phyloP scores from a whole-genome alignment of 257 asterid genomes.

The Solanum ossicruentum region DNA sequence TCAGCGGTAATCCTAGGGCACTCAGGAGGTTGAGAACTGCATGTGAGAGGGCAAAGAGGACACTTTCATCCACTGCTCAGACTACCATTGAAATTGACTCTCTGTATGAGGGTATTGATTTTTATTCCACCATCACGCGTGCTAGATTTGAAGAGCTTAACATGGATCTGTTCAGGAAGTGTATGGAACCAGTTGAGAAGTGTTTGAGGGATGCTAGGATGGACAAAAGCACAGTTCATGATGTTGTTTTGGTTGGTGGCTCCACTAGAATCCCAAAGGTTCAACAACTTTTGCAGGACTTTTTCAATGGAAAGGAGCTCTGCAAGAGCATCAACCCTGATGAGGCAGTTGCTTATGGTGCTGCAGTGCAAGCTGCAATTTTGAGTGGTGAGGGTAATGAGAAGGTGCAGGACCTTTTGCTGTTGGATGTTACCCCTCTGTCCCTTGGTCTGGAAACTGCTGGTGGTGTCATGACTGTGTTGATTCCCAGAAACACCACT shows the following conservation, averaged over 20 bases:
- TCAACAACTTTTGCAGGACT: constrained; percentile 64
- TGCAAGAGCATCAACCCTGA: constrained; percentile 86
- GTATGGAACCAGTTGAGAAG: constrained; percentile 83
- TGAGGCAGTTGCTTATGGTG: constrained; percentile 84
- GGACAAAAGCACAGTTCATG: constrained; percentile 63
- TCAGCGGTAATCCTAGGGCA: constrained; percentile 63
- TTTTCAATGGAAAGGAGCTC: constrained; percentile 78
- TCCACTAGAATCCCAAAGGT: constrained; percentile 76
- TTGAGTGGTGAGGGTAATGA: constrained; percentile 76
- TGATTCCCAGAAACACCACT: constrained; percentile 72
- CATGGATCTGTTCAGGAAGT: constrained; percentile 75
- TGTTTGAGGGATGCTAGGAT: constrained; percentile 77
- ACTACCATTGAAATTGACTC: constrained; percentile 77
- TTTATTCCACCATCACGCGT: constrained; percentile 67
- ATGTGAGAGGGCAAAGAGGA: constrained; percentile 76
- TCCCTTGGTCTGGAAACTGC: constrained; percentile 74
- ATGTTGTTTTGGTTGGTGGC: constrained; percentile 72
- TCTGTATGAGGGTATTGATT: constrained; percentile 63
- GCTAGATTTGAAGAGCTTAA: constrained; percentile 79
- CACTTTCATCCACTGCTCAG: constrained; percentile 77
- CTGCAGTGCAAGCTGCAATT: constrained; percentile 84
- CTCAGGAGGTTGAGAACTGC: constrained; percentile 69
- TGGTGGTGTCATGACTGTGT: constrained; percentile 84
- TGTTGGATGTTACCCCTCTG: constrained; percentile 70
- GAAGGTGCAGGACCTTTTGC: constrained; percentile 67